These are phyloP conservation scores for Hymenotorrendiella dingleyae DNA, from an alignment of 2,329 filamentous ascomycete genomes.

Conservation along the genomic window DNA sequence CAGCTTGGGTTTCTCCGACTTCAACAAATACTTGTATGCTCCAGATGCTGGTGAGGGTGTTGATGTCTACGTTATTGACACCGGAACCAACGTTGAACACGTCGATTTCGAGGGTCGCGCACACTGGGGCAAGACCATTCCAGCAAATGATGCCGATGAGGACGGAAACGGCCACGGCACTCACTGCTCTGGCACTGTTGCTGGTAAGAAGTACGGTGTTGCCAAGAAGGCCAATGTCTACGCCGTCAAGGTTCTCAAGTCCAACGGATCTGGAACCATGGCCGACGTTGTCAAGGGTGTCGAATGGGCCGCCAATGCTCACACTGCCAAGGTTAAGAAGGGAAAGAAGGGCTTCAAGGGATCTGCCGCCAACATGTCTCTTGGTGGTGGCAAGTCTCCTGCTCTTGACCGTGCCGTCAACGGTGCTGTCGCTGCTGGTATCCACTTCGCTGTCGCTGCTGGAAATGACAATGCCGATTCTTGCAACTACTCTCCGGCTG, in stretches of 20 bases:
- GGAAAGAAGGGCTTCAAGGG: constrained; percentile 96
- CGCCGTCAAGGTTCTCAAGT: constrained; percentile 96
- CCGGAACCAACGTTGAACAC: constrained; percentile 87
- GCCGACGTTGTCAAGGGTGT: constrained; percentile 98
- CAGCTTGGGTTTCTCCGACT: constrained; percentile 78
- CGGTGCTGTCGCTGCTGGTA: constrained; percentile 81
- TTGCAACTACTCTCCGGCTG: constrained; percentile 97
- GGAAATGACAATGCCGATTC: constrained; percentile 99
- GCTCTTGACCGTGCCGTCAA: constrained; percentile 90
- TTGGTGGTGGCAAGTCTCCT: constrained; percentile 93
- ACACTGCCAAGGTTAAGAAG: constrained; percentile 73
- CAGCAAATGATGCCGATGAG: constrained; percentile 71
- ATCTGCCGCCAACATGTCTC: constrained; percentile 97
- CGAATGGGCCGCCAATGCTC: constrained; percentile 81
- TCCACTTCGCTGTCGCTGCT: constrained; percentile 97
- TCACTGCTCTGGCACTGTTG: constrained; percentile 97
- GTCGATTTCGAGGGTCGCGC: constrained; percentile 97
- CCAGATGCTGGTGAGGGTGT: constrained; percentile 91
- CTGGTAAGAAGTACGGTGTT: constrained; percentile 98
- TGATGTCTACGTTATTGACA: constrained; percentile 98
- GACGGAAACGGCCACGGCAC: constrained; percentile 99
- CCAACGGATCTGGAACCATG: constrained; percentile 97
- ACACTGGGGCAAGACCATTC: constrained; percentile 95
- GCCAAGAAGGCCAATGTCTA: constrained; percentile 98
- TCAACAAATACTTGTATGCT: constrained; percentile 97